Evolutionary conservation across 805 yeast genomes (phyloP), one percentile per base, ranked within the genome.

Genomic region (Kazachstania martiniae): DNA sequence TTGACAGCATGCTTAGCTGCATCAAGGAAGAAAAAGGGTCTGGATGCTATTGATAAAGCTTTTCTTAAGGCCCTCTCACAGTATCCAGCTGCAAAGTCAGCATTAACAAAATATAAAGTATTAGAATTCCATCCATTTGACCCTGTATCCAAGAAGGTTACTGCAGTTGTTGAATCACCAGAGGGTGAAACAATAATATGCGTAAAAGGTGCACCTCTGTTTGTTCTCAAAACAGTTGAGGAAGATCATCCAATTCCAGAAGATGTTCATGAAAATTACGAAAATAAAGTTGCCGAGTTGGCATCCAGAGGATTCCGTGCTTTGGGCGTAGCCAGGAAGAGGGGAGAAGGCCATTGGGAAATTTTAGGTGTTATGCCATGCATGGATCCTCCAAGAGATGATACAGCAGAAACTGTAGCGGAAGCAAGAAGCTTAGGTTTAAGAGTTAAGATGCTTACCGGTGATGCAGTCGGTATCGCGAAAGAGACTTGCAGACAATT

Each of bases 401-500:
- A 86, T 66, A 86, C 95, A 70, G 94, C 93, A 56, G 76, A 77
- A 58, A 86, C 95, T 61, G 91, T 86, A 61, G 63, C 70, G 64
- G 95, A 86, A 69, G 95, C 95, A 53, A 77, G 81, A 70, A 58
- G 68, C 49, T 75, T 86, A 58, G 95, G 95, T 76, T 74, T 86
- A 60, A 78, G 91, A 68, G 91, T 86, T 53, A 86, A 86, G 80
- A 86, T 86, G 95, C 77, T 86, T 64, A 86, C 95, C 68, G 95
- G 95, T 77, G 95, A 86, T 70, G 95, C 95, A 64, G 95, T 86
- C 59, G 95, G 95, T 75, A 86, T 86, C 68, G 95, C 95, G 58
- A 82, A 85, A 76, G 95, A 86, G 72, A 86, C 95, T 62, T 84
- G 94, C 69, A 82, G 95, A 68, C 95, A 86, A 74, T 76, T 86